A percentile compares a stretch with the other conserved stretches of the same genome.
Conservation (phyloP, 78 protist species). For the Tieghemostelium lacteum region DNA sequence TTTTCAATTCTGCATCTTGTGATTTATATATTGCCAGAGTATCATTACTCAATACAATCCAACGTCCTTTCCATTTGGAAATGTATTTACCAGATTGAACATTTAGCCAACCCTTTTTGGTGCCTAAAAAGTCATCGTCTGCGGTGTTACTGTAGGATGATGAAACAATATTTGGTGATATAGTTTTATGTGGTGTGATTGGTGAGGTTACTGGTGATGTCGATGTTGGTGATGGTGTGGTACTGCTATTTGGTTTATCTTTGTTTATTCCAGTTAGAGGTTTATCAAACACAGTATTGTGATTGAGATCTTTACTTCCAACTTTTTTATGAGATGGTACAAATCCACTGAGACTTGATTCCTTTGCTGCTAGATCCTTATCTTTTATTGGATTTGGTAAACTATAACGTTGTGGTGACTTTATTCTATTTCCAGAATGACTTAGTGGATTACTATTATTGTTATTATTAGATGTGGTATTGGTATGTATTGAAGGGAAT, state of each 20-base stretch:
- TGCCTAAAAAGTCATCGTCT: slow-evolving; percentile 43
- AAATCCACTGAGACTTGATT: background rate
- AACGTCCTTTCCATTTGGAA: slow-evolving; percentile 64
- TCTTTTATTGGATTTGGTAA: background rate
- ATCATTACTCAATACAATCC: slow-evolving; percentile 59
- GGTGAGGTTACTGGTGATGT: background rate
- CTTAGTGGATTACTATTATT: background rate
- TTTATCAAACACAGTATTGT: background rate
- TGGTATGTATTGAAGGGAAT: background rate
- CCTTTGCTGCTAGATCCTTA: no score
- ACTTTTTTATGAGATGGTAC: slow-evolving; percentile 28
- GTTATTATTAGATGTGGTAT: background rate
- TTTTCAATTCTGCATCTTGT: slow-evolving; percentile 45
- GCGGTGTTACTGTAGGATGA: background rate
- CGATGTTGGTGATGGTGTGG: slow-evolving; percentile 7
- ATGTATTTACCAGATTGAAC: slow-evolving; percentile 70
- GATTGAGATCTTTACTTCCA: background rate
- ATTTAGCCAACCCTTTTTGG: slow-evolving; percentile 20
- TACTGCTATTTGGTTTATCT: background rate
- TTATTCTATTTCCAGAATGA: background rate
- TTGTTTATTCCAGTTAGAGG: background rate
- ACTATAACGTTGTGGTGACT: background rate
- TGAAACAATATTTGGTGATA: background rate
- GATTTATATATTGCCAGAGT: slow-evolving; percentile 60
- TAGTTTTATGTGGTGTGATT: background rate